These are phyloP conservation scores for Asterella californica DNA, from an alignment of 225 moss, liverwort and hornwort species.

Conservation along the genomic window DNA sequence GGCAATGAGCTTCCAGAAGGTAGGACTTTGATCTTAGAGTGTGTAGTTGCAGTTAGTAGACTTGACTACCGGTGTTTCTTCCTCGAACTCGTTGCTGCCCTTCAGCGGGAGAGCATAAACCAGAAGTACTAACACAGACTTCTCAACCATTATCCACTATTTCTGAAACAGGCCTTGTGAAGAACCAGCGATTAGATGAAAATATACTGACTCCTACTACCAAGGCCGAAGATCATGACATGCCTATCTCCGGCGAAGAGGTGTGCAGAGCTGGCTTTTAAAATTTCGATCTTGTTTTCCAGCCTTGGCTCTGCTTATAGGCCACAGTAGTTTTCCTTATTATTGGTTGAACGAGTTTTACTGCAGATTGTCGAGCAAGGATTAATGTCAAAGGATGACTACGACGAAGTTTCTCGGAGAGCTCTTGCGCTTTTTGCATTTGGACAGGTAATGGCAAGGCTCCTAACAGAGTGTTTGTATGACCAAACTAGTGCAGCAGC, in stretches of 20 bases:
- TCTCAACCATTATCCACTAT: neutral
- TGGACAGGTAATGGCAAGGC: constrained; percentile 62
- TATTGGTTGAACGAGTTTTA: neutral
- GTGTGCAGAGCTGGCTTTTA: constrained; percentile 33
- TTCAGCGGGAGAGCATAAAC: neutral
- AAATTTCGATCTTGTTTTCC: neutral
- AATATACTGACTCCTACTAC: constrained; percentile 97
- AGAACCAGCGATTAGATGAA: constrained; percentile 72
- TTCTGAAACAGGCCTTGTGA: constrained; percentile 62
- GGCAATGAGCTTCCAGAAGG: constrained; percentile 85
- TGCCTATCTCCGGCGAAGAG: constrained; percentile 86
- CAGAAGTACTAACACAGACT: neutral
- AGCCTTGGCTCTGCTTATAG: neutral
- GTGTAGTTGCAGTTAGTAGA: neutral
- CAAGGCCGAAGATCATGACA: constrained; percentile 70
- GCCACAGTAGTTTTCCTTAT: neutral
- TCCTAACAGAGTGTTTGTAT: neutral
- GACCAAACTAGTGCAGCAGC: neutral
- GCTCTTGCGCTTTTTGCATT: constrained; percentile 82
- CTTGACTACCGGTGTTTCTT: neutral
- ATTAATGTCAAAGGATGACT: constrained; percentile 84
- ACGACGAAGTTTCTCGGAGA: constrained; percentile 72
- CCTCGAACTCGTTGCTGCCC: neutral
- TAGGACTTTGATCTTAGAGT: constrained; percentile 18
- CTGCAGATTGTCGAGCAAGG: constrained; percentile 86